Base-by-base conservation (phyloP, 148 eudicot species). In the Heliamphora exappendiculata region DNA sequence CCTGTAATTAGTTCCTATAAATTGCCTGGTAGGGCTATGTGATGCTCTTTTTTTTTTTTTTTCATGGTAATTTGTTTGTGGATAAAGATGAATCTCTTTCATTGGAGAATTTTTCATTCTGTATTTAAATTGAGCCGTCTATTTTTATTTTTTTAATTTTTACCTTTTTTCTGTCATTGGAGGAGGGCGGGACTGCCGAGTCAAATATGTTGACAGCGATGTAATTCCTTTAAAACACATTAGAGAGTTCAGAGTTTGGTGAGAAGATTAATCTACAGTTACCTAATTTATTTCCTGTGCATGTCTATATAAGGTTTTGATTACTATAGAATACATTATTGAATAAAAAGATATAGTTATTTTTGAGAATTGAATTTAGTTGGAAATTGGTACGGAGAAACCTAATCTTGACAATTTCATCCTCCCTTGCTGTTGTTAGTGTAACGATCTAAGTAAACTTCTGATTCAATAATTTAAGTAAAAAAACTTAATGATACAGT, bases 1-100 rank as follows among this genome's bases (percentile, higher is more conserved):
- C 66, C 64, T 75, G 62, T 44, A 58, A 31, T 75, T 73, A 78
- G 77, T 67, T 33, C 51, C 24, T 54, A 39, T 42, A 13, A 28
- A 44, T 16, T 59, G 53, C 67, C 64, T 39, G 41, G 13, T 39
- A 73, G 37, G 74, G 33, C 3, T 36, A 36, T 31, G 10, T 29
- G 14, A 44, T 3, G 20, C 24, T 41, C 5, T 17, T 1, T n/a
- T n/a, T n/a, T n/a, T 24, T 41, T 19, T 50, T 1, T 53, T 33
- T 31, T 29, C 28, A n/a, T 11, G 14, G 66, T 3, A 62, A 31
- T 14, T n/a, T n/a, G 0, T 26, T 19, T 62, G 60, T 65, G 11
- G 45, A 65, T n/a, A 39, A 22, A 10, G 14, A 67, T 41, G 29
- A 10, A 67, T 41, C 5, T 67, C 1, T 42, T 3, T 0, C 7